Conservation (phyloP, 331 rosid species). For the Arachis monticola region DNA sequence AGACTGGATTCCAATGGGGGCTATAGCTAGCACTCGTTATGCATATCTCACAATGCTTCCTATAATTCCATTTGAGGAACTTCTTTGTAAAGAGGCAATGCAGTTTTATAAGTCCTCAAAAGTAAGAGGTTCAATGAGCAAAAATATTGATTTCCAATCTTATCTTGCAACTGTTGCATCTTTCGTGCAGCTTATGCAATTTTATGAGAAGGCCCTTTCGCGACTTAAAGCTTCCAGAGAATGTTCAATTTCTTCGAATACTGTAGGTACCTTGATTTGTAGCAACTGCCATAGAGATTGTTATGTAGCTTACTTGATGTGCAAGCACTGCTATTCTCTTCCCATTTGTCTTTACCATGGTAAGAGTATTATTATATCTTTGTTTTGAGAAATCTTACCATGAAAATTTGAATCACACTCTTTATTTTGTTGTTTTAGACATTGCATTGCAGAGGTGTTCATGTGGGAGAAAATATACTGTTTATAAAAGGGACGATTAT, state of each 20-base stretch:
- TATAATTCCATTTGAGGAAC: conserved; percentile 57
- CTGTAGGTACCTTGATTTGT: conserved; percentile 36
- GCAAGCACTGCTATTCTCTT: conserved; percentile 43
- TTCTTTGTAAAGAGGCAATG: conserved; percentile 59
- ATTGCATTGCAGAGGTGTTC: conserved; percentile 36
- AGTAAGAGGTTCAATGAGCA: conserved; percentile 28
- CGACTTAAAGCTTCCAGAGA: conserved; percentile 7
- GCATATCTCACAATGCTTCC: conserved; percentile 42
- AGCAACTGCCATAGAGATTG: conserved; percentile 51
- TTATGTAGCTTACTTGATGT: conserved; percentile 47
- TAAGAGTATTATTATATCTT: conserved; percentile 20
- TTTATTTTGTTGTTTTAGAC: conserved; percentile 25
- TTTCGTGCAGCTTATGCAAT: conserved; percentile 48
- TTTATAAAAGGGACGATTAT: conserved; percentile 36
- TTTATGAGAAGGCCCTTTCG: conserved; percentile 27
- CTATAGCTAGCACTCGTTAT: conserved; percentile 45
- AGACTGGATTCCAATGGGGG: conserved; percentile 57
- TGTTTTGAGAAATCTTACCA: neutral
- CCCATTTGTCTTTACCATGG: conserved; percentile 58
- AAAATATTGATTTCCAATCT: conserved; percentile 24
- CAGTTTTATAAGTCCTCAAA: conserved; percentile 38
- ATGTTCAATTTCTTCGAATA: conserved; percentile 26
- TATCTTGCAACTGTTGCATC: conserved; percentile 32
- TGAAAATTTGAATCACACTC: neutral
- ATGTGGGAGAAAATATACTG: conserved; percentile 38